Evolutionary conservation across 2,329 filamentous ascomycete genomes (phyloP), one percentile per base, ranked within the genome.

Genomic region (Aspergillus quadricinctus): DNA sequence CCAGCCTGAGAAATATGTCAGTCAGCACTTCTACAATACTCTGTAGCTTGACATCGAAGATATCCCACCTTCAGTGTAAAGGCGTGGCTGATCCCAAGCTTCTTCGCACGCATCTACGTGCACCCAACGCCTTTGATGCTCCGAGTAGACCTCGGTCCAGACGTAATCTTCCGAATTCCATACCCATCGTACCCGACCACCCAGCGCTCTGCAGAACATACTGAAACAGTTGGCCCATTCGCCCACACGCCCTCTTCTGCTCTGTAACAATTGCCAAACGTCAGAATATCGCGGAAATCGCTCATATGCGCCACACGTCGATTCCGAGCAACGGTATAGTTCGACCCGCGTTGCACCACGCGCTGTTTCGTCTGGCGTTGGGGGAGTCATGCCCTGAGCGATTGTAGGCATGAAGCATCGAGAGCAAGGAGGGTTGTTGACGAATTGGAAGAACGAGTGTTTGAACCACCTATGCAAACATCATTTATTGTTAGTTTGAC

Each of bases 211-310:
- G 79, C 93, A 97, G 52, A 99, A 83, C 94, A 97, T 97, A 77
- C 88, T 93, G 78, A 99, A 99, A 81, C 92, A 97, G 77, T 97
- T 97, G 63, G 91, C 92, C 92, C 94, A 97, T 78, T 99, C 94
- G 59, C 94, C 94, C 59, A 88, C 88, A 64, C 94, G 87, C 37
- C 94, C 94, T 64, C 89, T 84, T 64, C 90, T 82, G 28, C 91
- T 95, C 73, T 97, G 89, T 46, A 99, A 78, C 58, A 97, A 77
- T 51, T 92, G 88, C 87, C 95, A 97, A 27, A 96, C 93, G 71
- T 99, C 93, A 57, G 90, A 93, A 73, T 96, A 97, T 58, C 94
- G 85, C 41, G 94, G 92, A 65, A 97, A 99, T 61, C 93, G 86
- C 73, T 97, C 93, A 69, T 87, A 91, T 28, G 86, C 83, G 49